Conservation (phyloP, 768 basidiomycete genomes). For the Russula sp. region DNA sequence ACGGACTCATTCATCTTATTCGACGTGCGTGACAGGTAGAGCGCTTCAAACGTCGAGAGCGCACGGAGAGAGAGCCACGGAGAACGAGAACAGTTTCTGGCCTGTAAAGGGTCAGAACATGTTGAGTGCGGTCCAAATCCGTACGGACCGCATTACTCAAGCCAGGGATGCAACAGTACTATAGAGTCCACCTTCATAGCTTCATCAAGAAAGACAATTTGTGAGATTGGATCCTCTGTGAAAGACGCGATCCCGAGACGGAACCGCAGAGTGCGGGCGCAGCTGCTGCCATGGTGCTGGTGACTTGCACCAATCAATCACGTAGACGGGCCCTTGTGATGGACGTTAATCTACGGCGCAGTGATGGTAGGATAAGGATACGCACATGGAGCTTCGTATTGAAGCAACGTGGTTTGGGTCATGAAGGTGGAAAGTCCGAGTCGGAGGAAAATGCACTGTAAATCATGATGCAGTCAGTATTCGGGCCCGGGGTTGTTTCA, state of each 20-base stretch:
- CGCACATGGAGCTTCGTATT: conserved; percentile 85
- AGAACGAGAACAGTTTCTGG: conserved; percentile 82
- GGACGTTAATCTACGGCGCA: conserved; percentile 6
- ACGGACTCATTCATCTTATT: conserved; percentile 82
- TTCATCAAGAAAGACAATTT: conserved; percentile 81
- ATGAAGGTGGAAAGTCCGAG: conserved; percentile 32
- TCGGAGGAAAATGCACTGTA: background rate
- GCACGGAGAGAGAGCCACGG: conserved; percentile 48
- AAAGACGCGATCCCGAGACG: conserved; percentile 84
- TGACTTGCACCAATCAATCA: conserved; percentile 85
- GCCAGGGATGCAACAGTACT: background rate
- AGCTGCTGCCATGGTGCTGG: conserved; percentile 65
- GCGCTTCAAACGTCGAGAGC: conserved; percentile 73
- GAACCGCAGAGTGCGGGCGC: conserved; percentile 67
- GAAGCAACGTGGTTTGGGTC: conserved; percentile 60
- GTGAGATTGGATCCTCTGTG: conserved; percentile 69
- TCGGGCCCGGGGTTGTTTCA: too few species aligned
- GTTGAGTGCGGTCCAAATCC: background rate
- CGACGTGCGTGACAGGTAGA: conserved; percentile 83
- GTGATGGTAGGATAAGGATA: conserved; percentile 10
- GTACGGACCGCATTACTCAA: conserved; percentile 26
- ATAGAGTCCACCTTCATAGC: conserved; percentile 69
- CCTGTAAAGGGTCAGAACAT: conserved; percentile 36
- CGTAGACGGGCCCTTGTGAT: conserved; percentile 72
- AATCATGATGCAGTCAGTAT: background rate